phyloP scores from a whole-genome alignment of 2,329 filamentous ascomycete species.

The Beauveria varroae region DNA sequence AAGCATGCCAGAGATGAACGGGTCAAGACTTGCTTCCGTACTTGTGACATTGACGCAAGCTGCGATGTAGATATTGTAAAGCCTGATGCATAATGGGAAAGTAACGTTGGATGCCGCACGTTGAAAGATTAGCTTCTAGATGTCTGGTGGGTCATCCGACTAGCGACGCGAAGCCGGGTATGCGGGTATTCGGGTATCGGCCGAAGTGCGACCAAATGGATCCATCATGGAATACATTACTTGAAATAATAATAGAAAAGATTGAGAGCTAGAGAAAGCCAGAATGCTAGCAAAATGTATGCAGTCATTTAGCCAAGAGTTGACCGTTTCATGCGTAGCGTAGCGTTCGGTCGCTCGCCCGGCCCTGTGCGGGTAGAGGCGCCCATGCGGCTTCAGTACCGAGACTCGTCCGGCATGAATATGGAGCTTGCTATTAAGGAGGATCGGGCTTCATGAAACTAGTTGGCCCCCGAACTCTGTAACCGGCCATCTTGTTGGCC shows the following conservation, averaged over 20 bases:
- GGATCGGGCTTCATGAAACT: neutral
- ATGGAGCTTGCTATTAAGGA: neutral
- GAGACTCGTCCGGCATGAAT: too few species aligned
- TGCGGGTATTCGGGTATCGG: constrained; percentile 13
- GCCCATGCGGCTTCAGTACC: neutral
- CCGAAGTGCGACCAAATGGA: neutral
- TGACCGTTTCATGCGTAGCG: neutral
- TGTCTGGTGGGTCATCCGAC: neutral
- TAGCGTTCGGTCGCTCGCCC: neutral
- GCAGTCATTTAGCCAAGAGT: neutral
- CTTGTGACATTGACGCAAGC: neutral
- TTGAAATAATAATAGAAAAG: neutral
- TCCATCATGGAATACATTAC: neutral
- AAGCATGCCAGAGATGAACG: constrained; percentile 38
- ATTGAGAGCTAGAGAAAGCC: neutral
- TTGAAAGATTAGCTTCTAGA: neutral
- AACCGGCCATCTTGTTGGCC: neutral
- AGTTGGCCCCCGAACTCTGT: neutral
- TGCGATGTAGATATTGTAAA: neutral
- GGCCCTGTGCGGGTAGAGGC: neutral
- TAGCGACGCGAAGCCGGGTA: constrained; percentile 6
- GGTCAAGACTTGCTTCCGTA: constrained; percentile 10
- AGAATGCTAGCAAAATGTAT: neutral
- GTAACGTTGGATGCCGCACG: neutral
- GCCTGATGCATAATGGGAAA: neutral